Evolutionary conservation across 495 filamentous ascomycete genomes (phyloP), one percentile per base, ranked within the genome.

Genomic region (Penicillium crystallinum): DNA sequence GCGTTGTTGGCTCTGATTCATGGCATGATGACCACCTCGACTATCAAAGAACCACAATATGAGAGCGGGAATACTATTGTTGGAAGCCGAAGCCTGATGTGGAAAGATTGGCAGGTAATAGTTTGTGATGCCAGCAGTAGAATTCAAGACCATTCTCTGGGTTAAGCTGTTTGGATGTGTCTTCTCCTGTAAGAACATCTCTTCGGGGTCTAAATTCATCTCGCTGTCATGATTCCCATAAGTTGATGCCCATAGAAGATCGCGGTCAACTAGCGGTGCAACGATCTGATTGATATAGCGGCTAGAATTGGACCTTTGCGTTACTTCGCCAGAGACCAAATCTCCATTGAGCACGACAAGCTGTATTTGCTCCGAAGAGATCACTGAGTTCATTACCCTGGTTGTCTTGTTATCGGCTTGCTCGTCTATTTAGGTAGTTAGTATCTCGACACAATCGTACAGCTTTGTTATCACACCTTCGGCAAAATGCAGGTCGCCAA

Each of bases 21-120:
- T 81, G 57, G 73, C 84, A n/a, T 65, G 53, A 41, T 71, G 72
- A 2, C 86, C 85, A 34, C 85, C 85, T 31, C 77, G 75, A 46
- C 75, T 80, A 62, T 89, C 86, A 61, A 89, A 88, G 71, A 88
- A 89, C 82, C 82, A 89, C 23, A 88, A 71, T 1, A 89, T 55
- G 11, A 82, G 63, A 10, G 59, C 63, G 0, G 77, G 77, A 2
- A 38, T 63, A 17, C 21, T 37, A 27, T 49, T 46, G 0, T 69
- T 66, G 0, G 64, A 27, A 39, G 68, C 64, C 0, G 64, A 29
- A 37, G 68, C 64, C 9, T 49, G 29, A n/a, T 64, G 49, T 8
- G 61, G 49, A 45, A 75, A 76, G 1, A 82, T 56, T 0, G 71
- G 72, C 0, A 88, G 66, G 53, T 79, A 86, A 64, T 88, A 89